These are phyloP conservation scores for Phytophthora quininea DNA, from an alignment of 352 stramenopile genomes.

Conservation along the genomic window DNA sequence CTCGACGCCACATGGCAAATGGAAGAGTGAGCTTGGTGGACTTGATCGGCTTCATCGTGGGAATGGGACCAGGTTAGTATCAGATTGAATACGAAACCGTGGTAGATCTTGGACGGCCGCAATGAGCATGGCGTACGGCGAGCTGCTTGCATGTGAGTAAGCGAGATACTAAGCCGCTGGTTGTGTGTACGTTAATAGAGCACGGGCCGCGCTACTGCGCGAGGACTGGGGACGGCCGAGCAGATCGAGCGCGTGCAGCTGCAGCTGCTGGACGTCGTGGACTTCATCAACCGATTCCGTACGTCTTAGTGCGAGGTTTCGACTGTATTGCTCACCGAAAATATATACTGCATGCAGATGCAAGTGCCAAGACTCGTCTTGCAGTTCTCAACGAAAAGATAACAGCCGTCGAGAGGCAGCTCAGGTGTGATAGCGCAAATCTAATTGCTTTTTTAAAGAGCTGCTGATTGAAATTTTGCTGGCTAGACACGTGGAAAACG, in stretches of 20 bases:
- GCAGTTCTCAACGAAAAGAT: conserved; percentile 54
- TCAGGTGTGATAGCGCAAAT: conserved; percentile 28
- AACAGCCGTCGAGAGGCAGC: conserved; percentile 43
- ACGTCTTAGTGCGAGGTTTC: conserved; percentile 9
- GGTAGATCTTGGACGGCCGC: conserved; percentile 12
- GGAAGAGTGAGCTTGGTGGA: not conserved
- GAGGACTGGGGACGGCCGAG: conserved; percentile 61
- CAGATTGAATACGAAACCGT: not conserved
- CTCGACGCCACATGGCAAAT: not conserved
- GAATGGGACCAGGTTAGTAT: conserved; percentile 1
- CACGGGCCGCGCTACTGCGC: conserved; percentile 39
- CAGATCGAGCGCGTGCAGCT: conserved; percentile 55
- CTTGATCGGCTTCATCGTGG: conserved; percentile 20
- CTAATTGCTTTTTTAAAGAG: not conserved
- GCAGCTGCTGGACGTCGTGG: conserved; percentile 60
- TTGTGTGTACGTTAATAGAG: conserved; percentile 8
- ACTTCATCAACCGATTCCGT: conserved; percentile 73
- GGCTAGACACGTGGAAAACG: conserved; percentile 46
- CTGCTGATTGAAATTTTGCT: conserved; percentile 1
- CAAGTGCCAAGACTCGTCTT: conserved; percentile 46
- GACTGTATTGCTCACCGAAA: not conserved
- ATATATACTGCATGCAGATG: conserved; percentile 33
- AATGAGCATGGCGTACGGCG: conserved; percentile 20
- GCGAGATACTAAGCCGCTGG: not conserved
- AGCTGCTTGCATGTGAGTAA: not conserved